Percentiles rank a stretch among this genome's conserved stretches.
These are phyloP conservation scores for Aspergillus cristatus DNA, from an alignment of 495 filamentous ascomycete genomes.

Conservation along the genomic window DNA sequence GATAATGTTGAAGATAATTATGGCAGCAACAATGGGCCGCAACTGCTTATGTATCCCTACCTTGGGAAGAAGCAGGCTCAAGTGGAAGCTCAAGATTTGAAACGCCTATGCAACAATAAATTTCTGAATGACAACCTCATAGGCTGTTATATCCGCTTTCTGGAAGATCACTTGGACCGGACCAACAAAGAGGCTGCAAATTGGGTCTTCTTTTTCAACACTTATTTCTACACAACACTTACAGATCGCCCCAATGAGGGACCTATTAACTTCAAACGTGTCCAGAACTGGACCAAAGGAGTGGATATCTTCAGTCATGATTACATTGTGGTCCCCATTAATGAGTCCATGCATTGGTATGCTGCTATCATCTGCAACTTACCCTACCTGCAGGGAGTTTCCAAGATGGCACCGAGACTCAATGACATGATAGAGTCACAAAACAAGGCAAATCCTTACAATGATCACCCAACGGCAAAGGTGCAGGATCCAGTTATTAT, in stretches of 20 bases:
- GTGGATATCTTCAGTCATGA: constrained; percentile 80
- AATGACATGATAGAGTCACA: constrained; percentile 6
- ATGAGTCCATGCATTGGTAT: constrained; percentile 85
- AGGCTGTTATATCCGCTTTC: constrained; percentile 70
- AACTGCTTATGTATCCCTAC: constrained; percentile 58
- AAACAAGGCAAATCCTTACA: background rate
- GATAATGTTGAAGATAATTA: constrained; percentile 7
- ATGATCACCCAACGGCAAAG: too few relatives aligned
- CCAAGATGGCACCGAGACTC: constrained; percentile 18
- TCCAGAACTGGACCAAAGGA: constrained; percentile 81
- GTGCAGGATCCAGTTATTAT: constrained; percentile 64
- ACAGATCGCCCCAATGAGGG: constrained; percentile 43
- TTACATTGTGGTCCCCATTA: constrained; percentile 86
- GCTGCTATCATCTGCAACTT: constrained; percentile 93
- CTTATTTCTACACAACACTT: constrained; percentile 79
- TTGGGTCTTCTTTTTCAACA: constrained; percentile 79
- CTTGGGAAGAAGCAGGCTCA: constrained; percentile 61
- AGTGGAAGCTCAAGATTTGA: constrained; percentile 71
- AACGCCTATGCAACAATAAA: constrained; percentile 71
- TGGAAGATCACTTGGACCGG: constrained; percentile 55
- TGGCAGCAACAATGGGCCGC: background rate
- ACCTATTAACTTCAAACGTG: constrained; percentile 67
- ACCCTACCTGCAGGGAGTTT: constrained; percentile 36
- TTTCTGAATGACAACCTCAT: constrained; percentile 91
- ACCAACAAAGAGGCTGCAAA: constrained; percentile 48